Evolutionary conservation across 2,329 filamentous ascomycete genomes (phyloP).

Genomic region (Fusarium musae): DNA sequence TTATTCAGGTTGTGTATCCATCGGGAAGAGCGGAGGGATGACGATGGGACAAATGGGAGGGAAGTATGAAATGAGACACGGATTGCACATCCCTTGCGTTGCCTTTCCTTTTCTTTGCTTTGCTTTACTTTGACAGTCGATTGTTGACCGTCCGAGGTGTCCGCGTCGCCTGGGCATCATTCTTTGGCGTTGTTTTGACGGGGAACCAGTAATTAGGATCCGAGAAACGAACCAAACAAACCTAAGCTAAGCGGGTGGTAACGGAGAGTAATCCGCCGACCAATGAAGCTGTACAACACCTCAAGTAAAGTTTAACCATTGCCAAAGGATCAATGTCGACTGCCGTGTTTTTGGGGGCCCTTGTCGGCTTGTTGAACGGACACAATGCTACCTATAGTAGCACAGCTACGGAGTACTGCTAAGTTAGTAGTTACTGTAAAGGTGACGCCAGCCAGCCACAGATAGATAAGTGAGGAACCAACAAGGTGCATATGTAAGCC

Average conservation of each 20-base stretch:
- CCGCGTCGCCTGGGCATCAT: not conserved
- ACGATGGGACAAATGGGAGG: not conserved
- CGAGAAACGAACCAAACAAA: slow-evolving; percentile 7
- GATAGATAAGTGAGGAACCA: not conserved
- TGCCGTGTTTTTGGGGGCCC: not conserved
- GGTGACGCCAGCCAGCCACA: not conserved
- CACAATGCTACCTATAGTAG: not conserved
- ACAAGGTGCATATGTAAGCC: not conserved
- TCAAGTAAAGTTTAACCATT: slow-evolving; percentile 14
- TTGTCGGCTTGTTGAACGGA: not conserved
- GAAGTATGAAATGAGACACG: slow-evolving; percentile 7
- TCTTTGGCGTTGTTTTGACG: slow-evolving; percentile 9
- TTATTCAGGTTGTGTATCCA: slow-evolving; percentile 2
- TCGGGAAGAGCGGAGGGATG: slow-evolving; percentile 6
- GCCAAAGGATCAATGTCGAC: slow-evolving; percentile 14
- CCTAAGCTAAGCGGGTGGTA: slow-evolving; percentile 6
- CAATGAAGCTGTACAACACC: not conserved
- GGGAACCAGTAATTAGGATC: slow-evolving; percentile 16
- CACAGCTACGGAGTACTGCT: not conserved
- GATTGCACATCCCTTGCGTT: slow-evolving; percentile 8
- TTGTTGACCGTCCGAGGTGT: not conserved
- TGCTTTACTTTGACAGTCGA: slow-evolving; percentile 1
- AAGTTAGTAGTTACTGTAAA: not conserved
- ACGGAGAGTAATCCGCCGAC: slow-evolving; percentile 4
- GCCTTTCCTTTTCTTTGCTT: not conserved